Percentiles rank a stretch among this genome's conserved stretches.
These are phyloP conservation scores for Rhizoclosmatium globosum DNA, from an alignment of 192 early-diverging fungal species.

Conservation along the genomic window DNA sequence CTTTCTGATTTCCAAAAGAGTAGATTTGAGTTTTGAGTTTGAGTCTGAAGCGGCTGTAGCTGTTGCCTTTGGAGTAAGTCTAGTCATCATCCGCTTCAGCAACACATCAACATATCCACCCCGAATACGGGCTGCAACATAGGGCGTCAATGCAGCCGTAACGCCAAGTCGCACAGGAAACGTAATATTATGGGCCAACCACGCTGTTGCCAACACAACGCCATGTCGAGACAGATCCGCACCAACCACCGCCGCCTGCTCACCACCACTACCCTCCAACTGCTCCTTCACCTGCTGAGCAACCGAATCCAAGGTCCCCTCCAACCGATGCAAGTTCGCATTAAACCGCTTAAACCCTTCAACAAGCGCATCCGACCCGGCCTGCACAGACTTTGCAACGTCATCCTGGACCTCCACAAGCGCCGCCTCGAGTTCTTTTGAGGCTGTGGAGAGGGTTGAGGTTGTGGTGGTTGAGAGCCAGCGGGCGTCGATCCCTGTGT, in stretches of 20 bases:
- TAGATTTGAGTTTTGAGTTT: too few relatives aligned
- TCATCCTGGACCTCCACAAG: not conserved
- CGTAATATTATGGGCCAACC: slow-evolving; percentile 46
- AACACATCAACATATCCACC: not conserved
- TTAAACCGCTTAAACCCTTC: not conserved
- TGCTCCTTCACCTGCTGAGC: not conserved
- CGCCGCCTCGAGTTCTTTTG: not conserved
- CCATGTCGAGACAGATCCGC: slow-evolving; percentile 8
- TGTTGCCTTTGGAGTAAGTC: not conserved
- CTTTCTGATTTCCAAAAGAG: too few relatives aligned
- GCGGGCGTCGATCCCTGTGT: not conserved
- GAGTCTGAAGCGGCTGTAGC: not conserved
- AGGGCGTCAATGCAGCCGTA: slow-evolving; percentile 46
- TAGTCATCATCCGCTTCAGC: not conserved
- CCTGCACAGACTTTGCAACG: not conserved
- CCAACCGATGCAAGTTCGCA: too few relatives aligned
- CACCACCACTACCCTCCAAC: slow-evolving; percentile 7
- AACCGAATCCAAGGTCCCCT: not conserved
- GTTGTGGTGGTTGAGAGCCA: not conserved
- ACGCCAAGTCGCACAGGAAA: slow-evolving; percentile 44
- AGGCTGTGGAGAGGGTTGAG: not conserved
- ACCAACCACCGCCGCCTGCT: not conserved
- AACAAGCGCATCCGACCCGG: not conserved
- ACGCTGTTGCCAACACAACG: slow-evolving; percentile 34
- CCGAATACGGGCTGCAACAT: slow-evolving; percentile 29